Conservation (phyloP, 176 grass and related monocot genomes). For the Oryza australiensis region DNA sequence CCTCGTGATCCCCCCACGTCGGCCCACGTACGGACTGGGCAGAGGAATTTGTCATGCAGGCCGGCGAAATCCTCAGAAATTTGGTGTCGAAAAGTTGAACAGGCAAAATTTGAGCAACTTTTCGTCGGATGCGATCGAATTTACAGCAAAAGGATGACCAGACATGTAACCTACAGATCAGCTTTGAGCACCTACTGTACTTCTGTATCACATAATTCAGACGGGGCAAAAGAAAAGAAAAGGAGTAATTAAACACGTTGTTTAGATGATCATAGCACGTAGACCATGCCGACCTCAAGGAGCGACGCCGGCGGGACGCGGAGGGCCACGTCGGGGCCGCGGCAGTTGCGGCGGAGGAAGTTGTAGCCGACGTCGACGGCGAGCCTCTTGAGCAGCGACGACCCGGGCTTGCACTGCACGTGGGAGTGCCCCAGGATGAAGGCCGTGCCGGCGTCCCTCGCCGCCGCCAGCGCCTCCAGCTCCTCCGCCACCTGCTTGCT, state of each 20-base stretch:
- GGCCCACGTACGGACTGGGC: neutral
- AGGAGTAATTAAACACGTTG: neutral
- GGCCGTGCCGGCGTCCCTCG: conserved; percentile 72
- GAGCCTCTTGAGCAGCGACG: conserved; percentile 73
- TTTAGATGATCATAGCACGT: conserved; percentile 58
- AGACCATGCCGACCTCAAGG: conserved; percentile 97
- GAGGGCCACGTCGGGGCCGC: conserved; percentile 80
- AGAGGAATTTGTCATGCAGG: no score
- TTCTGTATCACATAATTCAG: neutral
- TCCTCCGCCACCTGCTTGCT: conserved; percentile 60
- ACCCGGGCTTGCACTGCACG: conserved; percentile 77
- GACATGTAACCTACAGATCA: neutral
- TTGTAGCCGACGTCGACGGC: conserved; percentile 83
- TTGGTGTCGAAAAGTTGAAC: no score
- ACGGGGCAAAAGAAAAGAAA: no score
- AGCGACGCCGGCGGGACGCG: conserved; percentile 87
- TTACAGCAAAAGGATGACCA: neutral
- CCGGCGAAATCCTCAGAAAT: neutral
- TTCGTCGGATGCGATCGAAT: neutral
- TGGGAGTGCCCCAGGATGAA: conserved; percentile 96
- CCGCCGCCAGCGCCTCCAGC: conserved; percentile 62
- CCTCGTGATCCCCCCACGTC: neutral
- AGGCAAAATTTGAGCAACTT: neutral
- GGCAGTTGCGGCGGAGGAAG: conserved; percentile 87
- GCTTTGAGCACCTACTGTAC: neutral